Conservation (phyloP, 1,284 basidiomycete genomes). For the Papiliotrema terrestris region DNA sequence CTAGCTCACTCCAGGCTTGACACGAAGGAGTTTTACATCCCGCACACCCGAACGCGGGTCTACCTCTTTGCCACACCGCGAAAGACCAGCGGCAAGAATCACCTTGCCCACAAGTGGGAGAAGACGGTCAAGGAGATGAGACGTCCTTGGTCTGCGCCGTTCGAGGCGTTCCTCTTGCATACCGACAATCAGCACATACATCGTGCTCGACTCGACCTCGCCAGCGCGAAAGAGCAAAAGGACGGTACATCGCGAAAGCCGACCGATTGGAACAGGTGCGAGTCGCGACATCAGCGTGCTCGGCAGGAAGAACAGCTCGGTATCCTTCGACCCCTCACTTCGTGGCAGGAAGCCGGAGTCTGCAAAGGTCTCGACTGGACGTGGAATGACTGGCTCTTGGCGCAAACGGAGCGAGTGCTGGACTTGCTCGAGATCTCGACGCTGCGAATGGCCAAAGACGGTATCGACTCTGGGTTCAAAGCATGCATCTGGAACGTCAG, state of each 20-base stretch:
- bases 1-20: conserved; percentile 57
- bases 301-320: conserved; percentile 80
- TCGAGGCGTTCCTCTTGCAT: conserved; percentile 87
- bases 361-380: conserved; percentile 86
- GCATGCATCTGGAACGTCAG: conserved; percentile 98
- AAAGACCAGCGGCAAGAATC: conserved; percentile 52
- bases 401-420: conserved; percentile 90
- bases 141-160: conserved; percentile 79
- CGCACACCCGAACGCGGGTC: conserved; percentile 85
- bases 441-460: conserved; percentile 73
- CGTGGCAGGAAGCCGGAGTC: conserved; percentile 88
- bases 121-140: conserved; percentile 63
- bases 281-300: conserved; percentile 84
- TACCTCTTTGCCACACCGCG: conserved; percentile 66
- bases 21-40: conserved; percentile 91
- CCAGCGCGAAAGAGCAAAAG: conserved; percentile 49
- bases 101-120: conserved; percentile 69
- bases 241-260: conserved; percentile 55
- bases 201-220: conserved; percentile 77
- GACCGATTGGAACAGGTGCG: conserved; percentile 84
- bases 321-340: conserved; percentile 77
- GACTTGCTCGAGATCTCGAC: conserved; percentile 89
- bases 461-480: conserved; percentile 79
- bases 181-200: conserved; percentile 89
- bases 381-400: conserved; percentile 89